phyloP scores from a whole-genome alignment of 805 yeast species.

The Candida ponderosae region DNA sequence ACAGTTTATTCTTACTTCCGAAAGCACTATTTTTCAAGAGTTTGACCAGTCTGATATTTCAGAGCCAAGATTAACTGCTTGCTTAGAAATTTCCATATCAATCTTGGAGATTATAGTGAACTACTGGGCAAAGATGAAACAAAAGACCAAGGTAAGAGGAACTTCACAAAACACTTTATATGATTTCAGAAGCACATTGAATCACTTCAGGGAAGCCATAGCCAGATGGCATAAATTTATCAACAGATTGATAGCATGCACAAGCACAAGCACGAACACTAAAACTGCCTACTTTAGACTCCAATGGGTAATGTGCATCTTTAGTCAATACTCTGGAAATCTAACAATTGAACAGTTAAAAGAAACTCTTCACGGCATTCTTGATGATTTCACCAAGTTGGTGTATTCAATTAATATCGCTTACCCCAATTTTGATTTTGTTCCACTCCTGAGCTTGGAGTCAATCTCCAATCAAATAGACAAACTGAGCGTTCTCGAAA shows the following conservation, averaged over 20 bases:
- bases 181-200: neutral
- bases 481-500: conserved; percentile 60
- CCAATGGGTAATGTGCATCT: conserved; percentile 42
- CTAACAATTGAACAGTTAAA: conserved; percentile 24
- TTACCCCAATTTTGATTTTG: conserved; percentile 50
- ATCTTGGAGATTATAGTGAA: conserved; percentile 41
- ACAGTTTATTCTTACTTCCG: conserved; percentile 19
- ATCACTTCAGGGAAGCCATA: neutral
- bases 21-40: neutral
- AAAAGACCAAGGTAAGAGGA: conserved; percentile 6
- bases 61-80: neutral
- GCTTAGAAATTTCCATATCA: conserved; percentile 21
- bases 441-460: conserved; percentile 45
- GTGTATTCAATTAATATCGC: conserved; percentile 20
- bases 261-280: neutral
- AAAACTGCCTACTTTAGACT: conserved; percentile 30
- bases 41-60: conserved; percentile 13
- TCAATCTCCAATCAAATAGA: conserved; percentile 56
- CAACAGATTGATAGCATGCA: no score
- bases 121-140: conserved; percentile 26
- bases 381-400: conserved; percentile 7
- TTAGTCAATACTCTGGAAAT: conserved; percentile 32
- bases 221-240: neutral
- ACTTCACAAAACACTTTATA: neutral
- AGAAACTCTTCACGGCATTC: conserved; percentile 17